Evolutionary conservation across 2,329 filamentous ascomycete genomes (phyloP), one percentile per base, ranked within the genome.

Genomic region (Sporothrix curviconia): DNA sequence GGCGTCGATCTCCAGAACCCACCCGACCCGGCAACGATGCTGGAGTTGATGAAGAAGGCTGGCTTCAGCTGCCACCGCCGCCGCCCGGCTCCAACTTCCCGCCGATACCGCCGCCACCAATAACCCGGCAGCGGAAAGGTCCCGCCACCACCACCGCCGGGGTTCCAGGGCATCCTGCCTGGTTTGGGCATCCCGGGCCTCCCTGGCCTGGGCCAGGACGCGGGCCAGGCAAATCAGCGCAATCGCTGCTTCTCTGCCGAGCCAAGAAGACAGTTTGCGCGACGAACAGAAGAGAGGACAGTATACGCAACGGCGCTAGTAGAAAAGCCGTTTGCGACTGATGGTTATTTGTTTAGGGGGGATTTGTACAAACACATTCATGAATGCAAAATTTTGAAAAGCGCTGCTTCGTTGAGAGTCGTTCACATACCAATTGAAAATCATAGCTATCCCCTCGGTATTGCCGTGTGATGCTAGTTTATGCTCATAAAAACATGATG

Each of bases 231-330:
- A 5, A 73, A 70, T 22, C 69, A 69, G 46, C 69, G 83, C 17
- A 78, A 75, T 63, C 74, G 85, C 60, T n/a, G 89, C 81, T 6
- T 90, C 89, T 8, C 72, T 95, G 43, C 90, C 90, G 0, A 92
- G 89, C 68, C 90, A 95, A 71, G 84, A 89, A 67, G 90, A 94
- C 68, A 92, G 88, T 64, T 72, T 95, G 64, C 82, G 85, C 64
- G 83, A 86, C 70, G 89, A 92, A 71, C 90, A 92, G 76, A 80
- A 80, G 57, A 76, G 76, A 55, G 83, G 83, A 3, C 78, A 84
- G 61, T 86, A 83, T 65, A 85, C 81, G 15, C 71, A 79, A 51
- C 68, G 74, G 25, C 72, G 78, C 49, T 82, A 57, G 55, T n/a
- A n/a, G n/a, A 15, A 4, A 11, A 4, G 4, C 34, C 7, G 6